Percentiles rank a stretch among this genome's conserved stretches.
These are phyloP conservation scores for Poa annua DNA, from an alignment of 176 grass and related monocot species.

Conservation along the genomic window DNA sequence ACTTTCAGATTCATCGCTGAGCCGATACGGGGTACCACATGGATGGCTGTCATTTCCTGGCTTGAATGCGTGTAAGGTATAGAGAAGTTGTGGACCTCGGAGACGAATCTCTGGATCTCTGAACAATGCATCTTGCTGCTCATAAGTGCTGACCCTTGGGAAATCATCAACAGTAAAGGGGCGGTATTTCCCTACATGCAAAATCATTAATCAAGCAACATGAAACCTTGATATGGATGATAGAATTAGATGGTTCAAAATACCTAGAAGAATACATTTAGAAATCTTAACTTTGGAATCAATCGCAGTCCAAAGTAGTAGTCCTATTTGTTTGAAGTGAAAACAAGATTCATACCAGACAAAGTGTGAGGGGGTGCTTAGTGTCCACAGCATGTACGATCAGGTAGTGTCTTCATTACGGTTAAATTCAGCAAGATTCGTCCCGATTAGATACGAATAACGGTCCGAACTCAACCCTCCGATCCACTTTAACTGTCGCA, in stretches of 20 bases:
- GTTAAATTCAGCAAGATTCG: background rate
- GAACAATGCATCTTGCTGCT: too few species aligned
- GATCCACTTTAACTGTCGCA: too few species aligned
- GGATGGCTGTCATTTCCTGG: background rate
- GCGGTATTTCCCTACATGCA: constrained; percentile 3
- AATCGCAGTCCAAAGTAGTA: background rate
- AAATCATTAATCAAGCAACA: background rate
- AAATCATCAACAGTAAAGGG: constrained; percentile 31
- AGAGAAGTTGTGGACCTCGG: constrained; percentile 10
- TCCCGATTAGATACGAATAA: background rate
- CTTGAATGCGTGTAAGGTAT: constrained; percentile 17
- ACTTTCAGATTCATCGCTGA: constrained; percentile 43
- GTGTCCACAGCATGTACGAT: background rate
- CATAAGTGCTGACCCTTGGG: too few species aligned
- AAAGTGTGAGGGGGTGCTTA: background rate
- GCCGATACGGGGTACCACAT: background rate
- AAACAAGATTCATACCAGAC: background rate
- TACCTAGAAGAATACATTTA: background rate
- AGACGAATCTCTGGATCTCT: background rate
- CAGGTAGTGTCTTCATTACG: background rate
- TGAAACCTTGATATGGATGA: background rate
- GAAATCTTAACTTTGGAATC: background rate
- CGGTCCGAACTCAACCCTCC: background rate
- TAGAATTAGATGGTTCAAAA: background rate
- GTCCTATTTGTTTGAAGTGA: background rate